Percentiles rank a stretch among this genome's conserved stretches.
Evolutionary conservation across 495 filamentous ascomycete species (phyloP).

Genomic region (Trichoderma orchidacearum): DNA sequence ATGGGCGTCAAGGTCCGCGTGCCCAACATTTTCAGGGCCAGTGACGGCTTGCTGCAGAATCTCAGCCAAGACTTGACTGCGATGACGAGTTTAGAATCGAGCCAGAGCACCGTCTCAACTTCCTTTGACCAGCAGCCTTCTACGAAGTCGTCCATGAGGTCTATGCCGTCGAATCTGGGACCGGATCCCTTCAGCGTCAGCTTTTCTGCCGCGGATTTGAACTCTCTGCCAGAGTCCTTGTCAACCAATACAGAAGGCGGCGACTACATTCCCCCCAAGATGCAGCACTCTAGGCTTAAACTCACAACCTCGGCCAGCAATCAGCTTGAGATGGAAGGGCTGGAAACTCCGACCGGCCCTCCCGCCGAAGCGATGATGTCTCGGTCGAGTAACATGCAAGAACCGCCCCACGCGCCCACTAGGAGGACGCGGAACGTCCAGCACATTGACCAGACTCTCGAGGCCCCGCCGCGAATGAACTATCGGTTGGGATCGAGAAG

Average conservation of each 20-base stretch:
- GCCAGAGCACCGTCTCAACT: constrained; percentile 9
- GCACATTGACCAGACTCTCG: constrained; percentile 33
- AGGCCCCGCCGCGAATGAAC: constrained; percentile 52
- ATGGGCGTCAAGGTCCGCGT: constrained; percentile 64
- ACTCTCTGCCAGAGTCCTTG: constrained; percentile 16
- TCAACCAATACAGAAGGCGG: constrained; percentile 20
- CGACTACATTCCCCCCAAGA: constrained; percentile 25
- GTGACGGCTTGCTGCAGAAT: constrained; percentile 24
- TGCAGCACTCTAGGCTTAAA: constrained; percentile 22
- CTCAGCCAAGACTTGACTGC: constrained; percentile 17
- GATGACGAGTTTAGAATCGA: constrained; percentile 13
- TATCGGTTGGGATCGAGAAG: constrained; percentile 32
- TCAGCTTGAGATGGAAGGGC: constrained; percentile 13
- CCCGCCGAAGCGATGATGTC: constrained; percentile 19
- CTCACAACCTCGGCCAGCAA: constrained; percentile 10
- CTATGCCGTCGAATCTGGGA: constrained; percentile 17
- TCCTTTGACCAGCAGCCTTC: constrained; percentile 15
- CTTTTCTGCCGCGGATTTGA: constrained; percentile 9
- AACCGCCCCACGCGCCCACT: constrained; percentile 56
- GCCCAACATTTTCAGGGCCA: constrained; percentile 75
- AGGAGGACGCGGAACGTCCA: constrained; percentile 49
- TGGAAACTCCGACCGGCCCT: constrained; percentile 25
- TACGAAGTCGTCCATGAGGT: constrained; percentile 21
- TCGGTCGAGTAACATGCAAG: constrained; percentile 17
- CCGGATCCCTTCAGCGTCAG: constrained; percentile 24